Conservation (phyloP, 1,139 yeast species). For the Sugiyamaella neomexicana region DNA sequence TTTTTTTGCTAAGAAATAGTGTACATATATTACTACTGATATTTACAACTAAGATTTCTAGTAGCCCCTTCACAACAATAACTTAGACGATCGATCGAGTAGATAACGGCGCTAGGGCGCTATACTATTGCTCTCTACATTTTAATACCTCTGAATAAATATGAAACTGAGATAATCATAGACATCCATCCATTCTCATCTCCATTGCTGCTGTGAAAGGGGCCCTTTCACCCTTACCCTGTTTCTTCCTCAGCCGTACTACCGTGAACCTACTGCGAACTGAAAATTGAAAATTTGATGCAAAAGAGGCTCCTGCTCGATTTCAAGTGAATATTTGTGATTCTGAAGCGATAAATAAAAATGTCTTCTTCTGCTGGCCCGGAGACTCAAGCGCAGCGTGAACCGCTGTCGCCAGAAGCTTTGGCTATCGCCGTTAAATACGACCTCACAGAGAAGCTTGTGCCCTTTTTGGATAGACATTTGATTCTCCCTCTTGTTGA, state of each 20-base stretch:
- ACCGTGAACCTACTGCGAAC: too few relatives aligned
- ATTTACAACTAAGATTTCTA: too few relatives aligned
- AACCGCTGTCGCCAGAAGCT: conserved; percentile 22
- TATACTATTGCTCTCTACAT: too few relatives aligned
- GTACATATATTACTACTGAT: not conserved
- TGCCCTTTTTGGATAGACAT: conserved; percentile 60
- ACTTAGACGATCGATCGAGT: too few relatives aligned
- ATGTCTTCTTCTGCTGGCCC: conserved; percentile 8
- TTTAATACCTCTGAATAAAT: too few relatives aligned
- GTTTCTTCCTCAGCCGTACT: not conserved
- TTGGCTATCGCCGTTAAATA: conserved; percentile 37
- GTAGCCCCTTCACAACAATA: too few relatives aligned
- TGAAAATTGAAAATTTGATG: not conserved
- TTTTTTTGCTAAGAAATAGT: conserved; percentile 26
- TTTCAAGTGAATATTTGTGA: not conserved
- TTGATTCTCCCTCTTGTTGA: conserved; percentile 55
- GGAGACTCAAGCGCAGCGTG: conserved; percentile 11
- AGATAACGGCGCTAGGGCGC: too few relatives aligned
- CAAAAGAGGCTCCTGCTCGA: not conserved
- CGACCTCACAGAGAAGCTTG: conserved; percentile 53
- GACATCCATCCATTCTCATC: too few relatives aligned
- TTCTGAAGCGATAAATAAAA: not conserved
- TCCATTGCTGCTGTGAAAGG: too few relatives aligned
- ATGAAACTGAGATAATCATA: too few relatives aligned
- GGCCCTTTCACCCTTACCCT: conserved; percentile 1